Conservation (phyloP, 1,139 yeast species). For the Saccharomycopsis hybrid region DNA sequence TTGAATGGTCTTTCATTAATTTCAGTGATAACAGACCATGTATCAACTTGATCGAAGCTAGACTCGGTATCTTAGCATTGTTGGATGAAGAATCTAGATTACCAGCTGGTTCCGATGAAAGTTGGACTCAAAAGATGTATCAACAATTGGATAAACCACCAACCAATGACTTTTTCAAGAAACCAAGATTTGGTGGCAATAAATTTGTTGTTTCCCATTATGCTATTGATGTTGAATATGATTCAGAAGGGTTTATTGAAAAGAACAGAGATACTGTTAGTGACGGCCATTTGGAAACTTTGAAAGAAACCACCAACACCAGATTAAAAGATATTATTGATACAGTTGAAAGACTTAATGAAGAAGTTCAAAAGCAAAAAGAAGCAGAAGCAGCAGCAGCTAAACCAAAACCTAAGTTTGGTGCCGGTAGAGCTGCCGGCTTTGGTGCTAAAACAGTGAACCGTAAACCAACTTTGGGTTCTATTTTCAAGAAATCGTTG, state of each 20-base stretch:
- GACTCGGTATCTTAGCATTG: constrained; percentile 78
- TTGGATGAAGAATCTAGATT: constrained; percentile 93
- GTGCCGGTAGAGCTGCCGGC: constrained; percentile 27
- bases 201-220: constrained; percentile 90
- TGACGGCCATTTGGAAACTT: constrained; percentile 85
- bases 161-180: constrained; percentile 72
- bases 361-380: constrained; percentile 44
- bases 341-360: constrained; percentile 57
- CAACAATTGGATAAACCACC: constrained; percentile 79
- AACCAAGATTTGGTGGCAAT: constrained; percentile 90
- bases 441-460: constrained; percentile 36
- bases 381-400: constrained; percentile 35
- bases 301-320: constrained; percentile 60
- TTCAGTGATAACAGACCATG: constrained; percentile 97
- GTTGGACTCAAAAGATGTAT: constrained; percentile 88
- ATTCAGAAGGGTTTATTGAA: constrained; percentile 91
- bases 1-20: constrained; percentile 96
- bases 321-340: constrained; percentile 59
- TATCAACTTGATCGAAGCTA: constrained; percentile 85
- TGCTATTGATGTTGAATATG: constrained; percentile 91
- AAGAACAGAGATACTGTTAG: constrained; percentile 97
- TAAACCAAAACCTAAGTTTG: constrained; percentile 29
- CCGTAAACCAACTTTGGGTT: constrained; percentile 90
- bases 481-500: constrained; percentile 86
- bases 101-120: constrained; percentile 90